Evolutionary conservation across 768 basidiomycete genomes (phyloP).

Genomic region (Botryobasidium botryosum): DNA sequence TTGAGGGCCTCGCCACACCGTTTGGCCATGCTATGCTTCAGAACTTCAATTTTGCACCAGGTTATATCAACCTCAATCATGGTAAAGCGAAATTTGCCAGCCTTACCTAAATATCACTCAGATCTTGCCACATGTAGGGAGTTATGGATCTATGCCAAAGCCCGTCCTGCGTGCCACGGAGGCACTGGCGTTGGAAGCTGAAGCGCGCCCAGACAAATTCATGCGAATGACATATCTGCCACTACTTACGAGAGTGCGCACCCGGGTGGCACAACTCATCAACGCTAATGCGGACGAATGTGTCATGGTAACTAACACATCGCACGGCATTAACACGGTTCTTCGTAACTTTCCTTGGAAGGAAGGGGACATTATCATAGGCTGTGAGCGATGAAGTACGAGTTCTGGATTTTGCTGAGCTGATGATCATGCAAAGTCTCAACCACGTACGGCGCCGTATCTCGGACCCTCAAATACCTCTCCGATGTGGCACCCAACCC

Average conservation of each 20-base stretch:
- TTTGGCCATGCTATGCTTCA: slow-evolving; percentile 21
- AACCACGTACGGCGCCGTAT: slow-evolving; percentile 41
- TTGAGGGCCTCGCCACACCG: slow-evolving; percentile 7
- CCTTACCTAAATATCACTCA: background rate
- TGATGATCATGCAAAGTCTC: slow-evolving; percentile 26
- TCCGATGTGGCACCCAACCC: slow-evolving; percentile 40
- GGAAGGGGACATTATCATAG: slow-evolving; percentile 46
- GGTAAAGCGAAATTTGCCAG: slow-evolving; percentile 13
- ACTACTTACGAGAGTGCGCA: slow-evolving; percentile 16
- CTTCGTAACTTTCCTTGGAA: slow-evolving; percentile 52
- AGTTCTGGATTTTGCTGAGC: background rate
- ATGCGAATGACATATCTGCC: slow-evolving; percentile 18
- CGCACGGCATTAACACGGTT: slow-evolving; percentile 48
- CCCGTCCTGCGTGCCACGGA: slow-evolving; percentile 18
- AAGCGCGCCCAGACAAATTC: slow-evolving; percentile 21
- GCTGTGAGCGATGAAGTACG: slow-evolving; percentile 23
- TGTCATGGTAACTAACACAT: slow-evolving; percentile 38
- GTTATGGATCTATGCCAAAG: slow-evolving; percentile 21
- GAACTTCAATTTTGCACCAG: slow-evolving; percentile 20
- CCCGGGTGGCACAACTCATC: slow-evolving; percentile 18
- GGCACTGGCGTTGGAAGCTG: slow-evolving; percentile 16
- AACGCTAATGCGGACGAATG: slow-evolving; percentile 19
- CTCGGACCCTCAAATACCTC: slow-evolving; percentile 34
- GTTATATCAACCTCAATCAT: slow-evolving; percentile 23
- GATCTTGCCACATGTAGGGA: slow-evolving; percentile 11